A percentile compares a stretch with the other conserved stretches of the same genome.
Evolutionary conservation across 2,329 filamentous ascomycete genomes (phyloP).

Genomic region (Colletotrichum tropicicola): DNA sequence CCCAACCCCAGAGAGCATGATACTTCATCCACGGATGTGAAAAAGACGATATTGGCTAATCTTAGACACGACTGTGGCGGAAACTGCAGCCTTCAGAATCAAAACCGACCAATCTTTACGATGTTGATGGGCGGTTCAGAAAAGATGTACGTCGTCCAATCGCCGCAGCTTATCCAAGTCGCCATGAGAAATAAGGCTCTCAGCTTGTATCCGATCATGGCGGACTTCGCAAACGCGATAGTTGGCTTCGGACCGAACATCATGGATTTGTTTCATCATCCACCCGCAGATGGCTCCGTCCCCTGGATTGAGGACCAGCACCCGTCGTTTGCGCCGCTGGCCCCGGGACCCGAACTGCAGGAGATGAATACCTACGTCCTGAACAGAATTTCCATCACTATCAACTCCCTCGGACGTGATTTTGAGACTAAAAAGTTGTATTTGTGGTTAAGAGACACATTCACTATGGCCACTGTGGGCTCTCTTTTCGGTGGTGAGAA

Average conservation of each 20-base stretch:
- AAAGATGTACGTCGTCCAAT: conserved; percentile 55
- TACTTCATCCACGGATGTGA: neutral
- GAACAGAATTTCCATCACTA: conserved; percentile 38
- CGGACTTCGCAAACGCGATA: conserved; percentile 45
- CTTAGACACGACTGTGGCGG: neutral
- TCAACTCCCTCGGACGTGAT: conserved; percentile 35
- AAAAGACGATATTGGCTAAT: neutral
- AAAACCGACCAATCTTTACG: conserved; percentile 48
- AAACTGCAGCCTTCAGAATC: conserved; percentile 26
- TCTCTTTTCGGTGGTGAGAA: conserved; percentile 55
- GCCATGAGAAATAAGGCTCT: conserved; percentile 52
- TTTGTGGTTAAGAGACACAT: conserved; percentile 46
- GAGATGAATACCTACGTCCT: conserved; percentile 38
- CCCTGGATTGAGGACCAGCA: conserved; percentile 28
- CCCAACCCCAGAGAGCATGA: neutral
- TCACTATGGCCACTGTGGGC: conserved; percentile 47
- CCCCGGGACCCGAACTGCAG: neutral
- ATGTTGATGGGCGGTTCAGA: conserved; percentile 50
- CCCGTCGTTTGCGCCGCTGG: neutral
- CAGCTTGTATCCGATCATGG: conserved; percentile 51
- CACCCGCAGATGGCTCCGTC: conserved; percentile 42
- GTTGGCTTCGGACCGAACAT: conserved; percentile 46
- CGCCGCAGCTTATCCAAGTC: conserved; percentile 48
- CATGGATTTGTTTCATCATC: conserved; percentile 45
- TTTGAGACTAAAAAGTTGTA: conserved; percentile 33